Conservation (phyloP, 768 basidiomycete genomes). For the Scleroderma citrinum region DNA sequence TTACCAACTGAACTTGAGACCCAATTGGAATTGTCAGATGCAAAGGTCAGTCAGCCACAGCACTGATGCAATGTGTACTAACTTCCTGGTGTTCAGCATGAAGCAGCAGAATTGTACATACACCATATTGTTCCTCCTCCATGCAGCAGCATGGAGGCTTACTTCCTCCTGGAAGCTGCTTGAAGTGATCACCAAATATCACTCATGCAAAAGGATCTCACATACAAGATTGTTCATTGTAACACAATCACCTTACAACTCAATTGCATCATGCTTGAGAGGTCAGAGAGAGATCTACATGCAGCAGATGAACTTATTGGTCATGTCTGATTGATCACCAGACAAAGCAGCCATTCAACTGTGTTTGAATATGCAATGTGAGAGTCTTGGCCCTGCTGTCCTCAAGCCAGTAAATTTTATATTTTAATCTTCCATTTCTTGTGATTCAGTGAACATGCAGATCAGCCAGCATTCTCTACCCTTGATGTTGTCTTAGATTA, state of each 20-base stretch:
- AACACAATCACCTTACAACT: slow-evolving; percentile 1
- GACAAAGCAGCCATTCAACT: background rate
- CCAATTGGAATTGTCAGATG: background rate
- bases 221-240: background rate
- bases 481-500: background rate
- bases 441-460: background rate
- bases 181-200: slow-evolving; percentile 11
- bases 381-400: background rate
- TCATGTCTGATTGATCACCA: background rate
- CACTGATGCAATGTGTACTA: background rate
- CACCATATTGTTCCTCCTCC: slow-evolving; percentile 8
- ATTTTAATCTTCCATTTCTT: background rate
- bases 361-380: background rate
- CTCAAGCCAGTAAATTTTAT: background rate
- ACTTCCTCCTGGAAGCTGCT: background rate
- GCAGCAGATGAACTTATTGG: background rate
- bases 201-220: background rate
- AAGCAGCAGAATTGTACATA: background rate
- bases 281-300: background rate
- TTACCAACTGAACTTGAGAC: background rate
- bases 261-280: slow-evolving; percentile 1
- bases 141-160: slow-evolving; percentile 15
- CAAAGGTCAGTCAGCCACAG: background rate
- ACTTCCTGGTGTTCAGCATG: background rate
- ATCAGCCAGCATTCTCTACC: background rate